phyloP scores from a whole-genome alignment of 805 yeast species.

The Ogataea populi-albae region DNA sequence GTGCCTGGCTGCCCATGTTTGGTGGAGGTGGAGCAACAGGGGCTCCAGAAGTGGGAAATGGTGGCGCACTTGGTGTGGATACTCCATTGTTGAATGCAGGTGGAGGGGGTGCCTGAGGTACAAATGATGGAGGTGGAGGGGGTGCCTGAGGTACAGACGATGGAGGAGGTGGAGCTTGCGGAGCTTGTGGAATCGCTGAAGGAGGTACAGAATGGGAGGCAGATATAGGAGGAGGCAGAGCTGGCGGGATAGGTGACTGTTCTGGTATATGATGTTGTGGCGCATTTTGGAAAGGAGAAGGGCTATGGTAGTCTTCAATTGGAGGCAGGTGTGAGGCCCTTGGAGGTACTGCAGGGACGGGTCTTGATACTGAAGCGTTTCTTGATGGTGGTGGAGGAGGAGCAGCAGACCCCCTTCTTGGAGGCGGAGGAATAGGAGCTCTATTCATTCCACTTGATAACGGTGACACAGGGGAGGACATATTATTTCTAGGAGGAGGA shows the following conservation, averaged over 20 bases:
- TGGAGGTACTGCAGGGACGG: slow-evolving; percentile 16
- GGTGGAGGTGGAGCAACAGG: slow-evolving; percentile 34
- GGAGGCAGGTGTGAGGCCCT: slow-evolving; percentile 2
- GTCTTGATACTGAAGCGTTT: slow-evolving; percentile 7
- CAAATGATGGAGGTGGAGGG: slow-evolving; percentile 27
- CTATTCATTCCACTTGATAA: slow-evolving; percentile 16
- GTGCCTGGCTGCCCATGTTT: slow-evolving; percentile 33
- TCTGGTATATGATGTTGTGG: background rate
- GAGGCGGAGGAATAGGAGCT: slow-evolving; percentile 35
- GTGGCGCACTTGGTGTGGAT: too few relatives aligned
- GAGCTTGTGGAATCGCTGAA: slow-evolving; percentile 12
- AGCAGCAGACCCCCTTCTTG: slow-evolving; percentile 34
- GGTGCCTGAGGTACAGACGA: slow-evolving; percentile 28
- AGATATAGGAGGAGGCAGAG: slow-evolving; percentile 23
- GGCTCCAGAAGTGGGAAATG: slow-evolving; percentile 30
- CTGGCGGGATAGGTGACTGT: slow-evolving; percentile 8
- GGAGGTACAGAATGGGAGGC: slow-evolving; percentile 30
- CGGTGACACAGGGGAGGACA: slow-evolving; percentile 11
- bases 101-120: too few relatives aligned
- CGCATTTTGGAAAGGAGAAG: background rate
- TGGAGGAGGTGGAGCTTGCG: slow-evolving; percentile 30
- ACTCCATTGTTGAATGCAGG: slow-evolving; percentile 12
- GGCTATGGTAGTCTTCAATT: background rate
- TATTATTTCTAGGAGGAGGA: slow-evolving; percentile 25
- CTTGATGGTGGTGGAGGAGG: slow-evolving; percentile 48